Conservation (phyloP, 441 rosid genomes). For the Cnidoscolus chayamansa region DNA sequence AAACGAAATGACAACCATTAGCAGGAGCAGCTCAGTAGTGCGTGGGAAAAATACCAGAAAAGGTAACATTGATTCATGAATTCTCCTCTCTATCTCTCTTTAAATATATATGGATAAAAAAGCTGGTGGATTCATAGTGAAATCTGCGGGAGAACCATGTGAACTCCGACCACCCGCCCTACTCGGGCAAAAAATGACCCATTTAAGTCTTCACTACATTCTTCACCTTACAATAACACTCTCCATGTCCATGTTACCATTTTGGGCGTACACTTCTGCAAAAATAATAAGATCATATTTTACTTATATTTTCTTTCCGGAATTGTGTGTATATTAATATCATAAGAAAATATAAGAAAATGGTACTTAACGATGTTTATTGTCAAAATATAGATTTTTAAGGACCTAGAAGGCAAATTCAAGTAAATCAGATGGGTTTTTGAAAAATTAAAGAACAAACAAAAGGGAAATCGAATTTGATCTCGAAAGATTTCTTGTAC, state of each 20-base stretch:
- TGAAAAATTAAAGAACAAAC: too few relatives aligned
- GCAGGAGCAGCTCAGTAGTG: neutral
- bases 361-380: too few relatives aligned
- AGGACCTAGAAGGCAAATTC: too few relatives aligned
- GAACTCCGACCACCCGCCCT: slow-evolving; percentile 45
- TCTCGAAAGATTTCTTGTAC: too few relatives aligned
- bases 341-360: too few relatives aligned
- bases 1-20: slow-evolving; percentile 38
- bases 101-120: slow-evolving; percentile 5
- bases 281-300: neutral
- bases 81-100: neutral
- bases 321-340: too few relatives aligned
- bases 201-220: neutral
- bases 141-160: slow-evolving; percentile 48
- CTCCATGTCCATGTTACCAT: too few relatives aligned
- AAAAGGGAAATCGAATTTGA: too few relatives aligned
- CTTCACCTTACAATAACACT: neutral
- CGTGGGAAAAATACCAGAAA: slow-evolving; percentile 8
- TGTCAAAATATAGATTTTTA: too few relatives aligned
- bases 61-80: slow-evolving; percentile 3
- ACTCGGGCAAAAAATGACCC: slow-evolving; percentile 29
- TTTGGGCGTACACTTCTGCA: neutral
- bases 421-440: too few relatives aligned
- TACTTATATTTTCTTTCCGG: too few relatives aligned
- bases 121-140: slow-evolving; percentile 42